Evolutionary conservation across 2,329 filamentous ascomycete genomes (phyloP).

Genomic region (Botrytis fragariae): DNA sequence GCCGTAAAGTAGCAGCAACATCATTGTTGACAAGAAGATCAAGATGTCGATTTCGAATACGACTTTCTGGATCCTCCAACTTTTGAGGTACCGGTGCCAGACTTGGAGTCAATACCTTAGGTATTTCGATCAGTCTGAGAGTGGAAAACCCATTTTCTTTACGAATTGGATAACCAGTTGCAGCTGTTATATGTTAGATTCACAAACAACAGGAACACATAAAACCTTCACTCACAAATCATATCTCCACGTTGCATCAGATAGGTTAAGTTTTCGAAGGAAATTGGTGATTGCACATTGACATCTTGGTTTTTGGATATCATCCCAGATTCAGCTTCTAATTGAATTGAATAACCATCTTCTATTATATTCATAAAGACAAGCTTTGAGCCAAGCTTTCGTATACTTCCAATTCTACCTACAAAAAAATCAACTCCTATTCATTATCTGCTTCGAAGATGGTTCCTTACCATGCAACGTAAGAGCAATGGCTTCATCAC

Average conservation of each 20-base stretch:
- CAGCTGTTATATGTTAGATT: constrained; percentile 42
- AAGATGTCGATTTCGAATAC: constrained; percentile 75
- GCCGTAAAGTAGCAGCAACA: constrained; percentile 65
- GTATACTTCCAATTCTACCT: constrained; percentile 72
- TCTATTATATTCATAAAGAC: constrained; percentile 80
- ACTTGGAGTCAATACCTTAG: constrained; percentile 71
- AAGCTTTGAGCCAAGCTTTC: constrained; percentile 66
- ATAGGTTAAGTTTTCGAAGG: constrained; percentile 60
- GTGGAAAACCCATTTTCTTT: constrained; percentile 71
- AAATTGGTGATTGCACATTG: constrained; percentile 29
- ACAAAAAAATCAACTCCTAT: constrained; percentile 10
- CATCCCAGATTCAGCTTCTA: constrained; percentile 59
- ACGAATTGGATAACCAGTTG: constrained; percentile 67
- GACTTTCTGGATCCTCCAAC: constrained; percentile 68
- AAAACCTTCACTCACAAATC: constrained; percentile 59
- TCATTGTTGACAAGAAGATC: constrained; percentile 77
- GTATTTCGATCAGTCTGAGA: constrained; percentile 64
- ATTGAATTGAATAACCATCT: constrained; percentile 70
- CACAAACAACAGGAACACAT: background rate
- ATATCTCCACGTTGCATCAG: constrained; percentile 78
- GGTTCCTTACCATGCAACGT: constrained; percentile 28
- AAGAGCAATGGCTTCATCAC: background rate
- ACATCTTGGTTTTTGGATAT: constrained; percentile 45
- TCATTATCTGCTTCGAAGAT: background rate
- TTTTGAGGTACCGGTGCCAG: constrained; percentile 74